Evolutionary conservation across 352 stramenopile species (phyloP).

Genomic region (Pythium pectinolyticum): DNA sequence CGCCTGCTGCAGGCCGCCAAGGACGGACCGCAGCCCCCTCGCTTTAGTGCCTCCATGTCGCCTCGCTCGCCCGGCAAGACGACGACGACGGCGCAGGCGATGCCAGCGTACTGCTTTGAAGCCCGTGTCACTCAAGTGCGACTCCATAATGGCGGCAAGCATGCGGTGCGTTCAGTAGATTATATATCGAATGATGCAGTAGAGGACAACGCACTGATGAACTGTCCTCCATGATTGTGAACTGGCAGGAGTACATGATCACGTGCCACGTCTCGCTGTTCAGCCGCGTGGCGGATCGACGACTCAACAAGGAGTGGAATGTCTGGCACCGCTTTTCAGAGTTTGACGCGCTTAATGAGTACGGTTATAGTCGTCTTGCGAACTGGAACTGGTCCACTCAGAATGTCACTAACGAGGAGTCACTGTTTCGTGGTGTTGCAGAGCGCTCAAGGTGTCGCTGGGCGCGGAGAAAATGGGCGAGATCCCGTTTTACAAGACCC

Average conservation of each 20-base stretch:
- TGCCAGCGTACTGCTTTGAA: conserved; percentile 29
- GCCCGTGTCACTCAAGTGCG: conserved; percentile 30
- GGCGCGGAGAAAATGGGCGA: conserved; percentile 41
- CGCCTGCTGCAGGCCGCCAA: conserved; percentile 40
- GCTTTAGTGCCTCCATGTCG: conserved; percentile 44
- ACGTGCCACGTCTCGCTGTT: conserved; percentile 59
- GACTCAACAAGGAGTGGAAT: conserved; percentile 58
- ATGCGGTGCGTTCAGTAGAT: conserved; percentile 36
- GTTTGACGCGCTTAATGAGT: conserved; percentile 63
- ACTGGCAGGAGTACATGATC: conserved; percentile 59
- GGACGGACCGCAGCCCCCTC: conserved; percentile 44
- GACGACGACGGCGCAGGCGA: conserved; percentile 32
- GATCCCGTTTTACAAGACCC: conserved; percentile 55
- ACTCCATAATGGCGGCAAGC: conserved; percentile 41
- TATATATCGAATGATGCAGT: neutral
- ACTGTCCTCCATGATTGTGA: neutral
- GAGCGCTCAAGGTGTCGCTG: conserved; percentile 45
- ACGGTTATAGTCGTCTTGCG: no score
- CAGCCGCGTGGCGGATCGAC: conserved; percentile 43
- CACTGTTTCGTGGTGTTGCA: neutral
- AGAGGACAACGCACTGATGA: neutral
- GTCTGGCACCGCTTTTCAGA: conserved; percentile 70
- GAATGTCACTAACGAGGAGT: neutral
- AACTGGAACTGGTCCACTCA: no score
- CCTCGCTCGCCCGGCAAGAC: conserved; percentile 27